phyloP scores from a whole-genome alignment of 2,329 filamentous ascomycete species.

The Fusarium sambucinum region DNA sequence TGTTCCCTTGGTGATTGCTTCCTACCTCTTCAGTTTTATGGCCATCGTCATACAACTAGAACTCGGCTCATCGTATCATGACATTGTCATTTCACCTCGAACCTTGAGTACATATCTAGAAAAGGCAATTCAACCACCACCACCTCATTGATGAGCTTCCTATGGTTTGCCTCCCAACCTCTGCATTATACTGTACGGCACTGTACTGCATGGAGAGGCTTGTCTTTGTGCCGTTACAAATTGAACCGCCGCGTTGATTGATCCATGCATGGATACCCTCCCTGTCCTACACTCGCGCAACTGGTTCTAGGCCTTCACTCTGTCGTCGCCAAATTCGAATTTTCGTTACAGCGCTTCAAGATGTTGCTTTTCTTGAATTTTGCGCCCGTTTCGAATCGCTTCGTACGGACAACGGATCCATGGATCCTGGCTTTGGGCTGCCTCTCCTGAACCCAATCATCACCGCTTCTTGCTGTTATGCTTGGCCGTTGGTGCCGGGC shows the following conservation, averaged over 20 bases:
- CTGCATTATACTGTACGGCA: background rate
- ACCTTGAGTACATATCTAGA: background rate
- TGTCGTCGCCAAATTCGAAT: slow-evolving; percentile 21
- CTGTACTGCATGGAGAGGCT: slow-evolving; percentile 3
- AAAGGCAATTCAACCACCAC: slow-evolving; percentile 11
- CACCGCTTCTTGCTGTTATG: slow-evolving; percentile 18
- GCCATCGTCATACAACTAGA: background rate
- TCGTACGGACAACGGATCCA: slow-evolving; percentile 7
- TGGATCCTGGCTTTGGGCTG: slow-evolving; percentile 19
- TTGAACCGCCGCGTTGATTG: slow-evolving; percentile 19
- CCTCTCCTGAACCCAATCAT: slow-evolving; percentile 18
- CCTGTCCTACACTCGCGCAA: slow-evolving; percentile 9
- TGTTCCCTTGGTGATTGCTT: background rate
- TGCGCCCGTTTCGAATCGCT: slow-evolving; percentile 13
- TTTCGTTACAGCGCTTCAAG: slow-evolving; percentile 12
- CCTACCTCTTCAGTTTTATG: background rate
- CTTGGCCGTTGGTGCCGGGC: slow-evolving; percentile 16
- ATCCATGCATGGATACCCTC: slow-evolving; percentile 17
- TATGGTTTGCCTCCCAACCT: background rate
- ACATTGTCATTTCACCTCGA: background rate
- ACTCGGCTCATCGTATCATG: slow-evolving; percentile 8
- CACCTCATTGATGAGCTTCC: slow-evolving; percentile 4
- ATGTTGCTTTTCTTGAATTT: slow-evolving; percentile 22
- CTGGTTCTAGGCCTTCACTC: slow-evolving; percentile 35
- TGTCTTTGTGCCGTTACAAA: background rate